A percentile compares a stretch with the other conserved stretches of the same genome.
Evolutionary conservation across 768 basidiomycete genomes (phyloP).

Genomic region (Phylloporus sp.): DNA sequence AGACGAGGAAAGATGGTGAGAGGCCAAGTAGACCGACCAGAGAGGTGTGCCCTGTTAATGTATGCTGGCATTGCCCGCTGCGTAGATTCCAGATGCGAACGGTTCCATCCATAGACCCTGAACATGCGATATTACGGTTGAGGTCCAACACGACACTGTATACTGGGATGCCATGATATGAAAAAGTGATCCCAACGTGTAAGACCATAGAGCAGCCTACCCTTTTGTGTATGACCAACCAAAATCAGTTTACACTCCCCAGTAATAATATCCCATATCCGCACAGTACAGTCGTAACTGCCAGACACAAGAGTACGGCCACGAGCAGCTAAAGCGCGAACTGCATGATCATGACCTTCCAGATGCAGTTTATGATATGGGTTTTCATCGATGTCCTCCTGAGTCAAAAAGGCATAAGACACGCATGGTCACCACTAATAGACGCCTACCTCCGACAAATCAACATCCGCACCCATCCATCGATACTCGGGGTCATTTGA

Average conservation of each 20-base stretch:
- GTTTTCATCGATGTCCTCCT: slow-evolving; percentile 73
- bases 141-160: slow-evolving; percentile 94
- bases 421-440: not conserved
- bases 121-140: slow-evolving; percentile 83
- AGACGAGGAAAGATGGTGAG: slow-evolving; percentile 87
- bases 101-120: slow-evolving; percentile 97
- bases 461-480: slow-evolving; percentile 58
- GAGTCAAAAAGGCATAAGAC: slow-evolving; percentile 12
- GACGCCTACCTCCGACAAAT: slow-evolving; percentile 45
- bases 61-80: slow-evolving; percentile 75
- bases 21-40: slow-evolving; percentile 91
- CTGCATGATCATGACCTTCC: slow-evolving; percentile 87
- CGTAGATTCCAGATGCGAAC: slow-evolving; percentile 92
- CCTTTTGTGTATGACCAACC: slow-evolving; percentile 89
- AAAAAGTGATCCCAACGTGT: not conserved
- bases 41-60: slow-evolving; percentile 87
- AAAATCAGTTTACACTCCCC: slow-evolving; percentile 79
- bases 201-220: slow-evolving; percentile 36
- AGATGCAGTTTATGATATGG: slow-evolving; percentile 87
- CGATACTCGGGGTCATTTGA: slow-evolving; percentile 75
- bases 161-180: slow-evolving; percentile 44
- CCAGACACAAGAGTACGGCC: slow-evolving; percentile 90
- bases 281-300: slow-evolving; percentile 92
- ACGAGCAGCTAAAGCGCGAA: slow-evolving; percentile 87
- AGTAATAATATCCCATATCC: slow-evolving; percentile 91